These are phyloP conservation scores for Pseudogymnoascus destructans DNA, from an alignment of 2,329 filamentous ascomycete species.

Conservation along the genomic window DNA sequence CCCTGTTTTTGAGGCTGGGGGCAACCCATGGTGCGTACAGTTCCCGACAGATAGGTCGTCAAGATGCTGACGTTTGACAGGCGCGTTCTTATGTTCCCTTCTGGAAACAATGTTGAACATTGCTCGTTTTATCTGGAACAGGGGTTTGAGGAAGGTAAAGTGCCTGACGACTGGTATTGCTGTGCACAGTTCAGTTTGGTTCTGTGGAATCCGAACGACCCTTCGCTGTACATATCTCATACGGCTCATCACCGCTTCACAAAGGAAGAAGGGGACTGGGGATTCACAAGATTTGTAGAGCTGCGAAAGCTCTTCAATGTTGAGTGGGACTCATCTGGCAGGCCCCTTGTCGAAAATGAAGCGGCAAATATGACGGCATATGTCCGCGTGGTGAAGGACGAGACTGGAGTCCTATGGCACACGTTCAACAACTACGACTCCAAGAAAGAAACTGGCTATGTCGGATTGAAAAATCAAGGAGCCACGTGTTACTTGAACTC, in stretches of 20 bases:
- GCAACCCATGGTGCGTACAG: constrained; percentile 65
- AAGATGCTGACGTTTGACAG: constrained; percentile 30
- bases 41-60: not conserved
- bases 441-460: constrained; percentile 97
- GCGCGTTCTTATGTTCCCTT: constrained; percentile 92
- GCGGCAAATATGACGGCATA: constrained; percentile 71
- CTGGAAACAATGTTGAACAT: constrained; percentile 85
- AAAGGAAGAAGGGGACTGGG: constrained; percentile 94
- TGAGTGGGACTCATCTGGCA: constrained; percentile 54
- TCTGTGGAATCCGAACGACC: constrained; percentile 86
- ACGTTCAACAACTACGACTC: constrained; percentile 93
- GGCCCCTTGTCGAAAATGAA: constrained; percentile 67
- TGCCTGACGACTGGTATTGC: constrained; percentile 89
- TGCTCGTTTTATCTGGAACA: constrained; percentile 95
- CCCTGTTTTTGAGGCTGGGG: constrained; percentile 74
- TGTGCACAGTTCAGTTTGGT: constrained; percentile 94
- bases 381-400: constrained; percentile 69
- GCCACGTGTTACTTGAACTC: constrained; percentile 85
- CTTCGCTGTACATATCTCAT: constrained; percentile 68
- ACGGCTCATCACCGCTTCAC: constrained; percentile 91
- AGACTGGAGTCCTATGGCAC: constrained; percentile 81
- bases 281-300: constrained; percentile 93
- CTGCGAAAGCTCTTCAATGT: constrained; percentile 71
- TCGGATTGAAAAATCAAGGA: constrained; percentile 91
- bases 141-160: constrained; percentile 60